Base-by-base conservation (phyloP, 1,284 basidiomycete genomes). In the Apiotrichum veenhuisii region DNA sequence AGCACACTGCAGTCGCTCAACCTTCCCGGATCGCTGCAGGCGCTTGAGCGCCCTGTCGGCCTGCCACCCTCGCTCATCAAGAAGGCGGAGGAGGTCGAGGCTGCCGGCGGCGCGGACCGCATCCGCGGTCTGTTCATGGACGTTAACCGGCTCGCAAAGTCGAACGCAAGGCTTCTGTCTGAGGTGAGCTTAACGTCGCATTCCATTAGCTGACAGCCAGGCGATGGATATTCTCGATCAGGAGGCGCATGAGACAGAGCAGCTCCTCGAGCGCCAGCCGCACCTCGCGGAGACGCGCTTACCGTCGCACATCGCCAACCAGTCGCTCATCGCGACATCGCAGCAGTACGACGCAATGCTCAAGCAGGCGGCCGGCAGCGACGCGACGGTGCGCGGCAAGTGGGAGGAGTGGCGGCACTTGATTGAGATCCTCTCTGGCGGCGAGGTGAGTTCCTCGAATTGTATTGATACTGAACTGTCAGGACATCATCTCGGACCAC, bases 171-270 rank as follows among this genome's bases (percentile, higher is more conserved):
- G 25, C 78, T 89, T 18, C 73, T 98, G 11, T 84, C 90, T 49
- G 89, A 91, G 80, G 92, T 91, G 64, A 57, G 79, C 58, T 23
- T n/a, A 22, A 14, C 15, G 54, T 58, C 14, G 20, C 30, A 17
- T 50, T 40, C n/a, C 38, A 5, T 0, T 14, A 27, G 46, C 52
- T 54, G 30, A 54, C 52, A 36, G 18, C 0, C 71, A 96, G 89
- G 85, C 90, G 0, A 82, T 92, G 79, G 90, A 92, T 66, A 84
- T 93, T 15, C 79, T 98, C 12, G 91, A 95, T 66, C 85, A 85
- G 53, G 94, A 98, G 76, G 88, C 88, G 20, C 87, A 86, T 5
- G 90, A 94, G 71, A 91, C 97, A 67, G 90, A 91, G 46, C 65
- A 70, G 22, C 68, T 78, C n/a, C 64, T 79, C 0, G 63, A 77